A percentile compares a stretch with the other conserved stretches of the same genome.
phyloP scores from a whole-genome alignment of 257 asterid species.

The Avicennia marina region DNA sequence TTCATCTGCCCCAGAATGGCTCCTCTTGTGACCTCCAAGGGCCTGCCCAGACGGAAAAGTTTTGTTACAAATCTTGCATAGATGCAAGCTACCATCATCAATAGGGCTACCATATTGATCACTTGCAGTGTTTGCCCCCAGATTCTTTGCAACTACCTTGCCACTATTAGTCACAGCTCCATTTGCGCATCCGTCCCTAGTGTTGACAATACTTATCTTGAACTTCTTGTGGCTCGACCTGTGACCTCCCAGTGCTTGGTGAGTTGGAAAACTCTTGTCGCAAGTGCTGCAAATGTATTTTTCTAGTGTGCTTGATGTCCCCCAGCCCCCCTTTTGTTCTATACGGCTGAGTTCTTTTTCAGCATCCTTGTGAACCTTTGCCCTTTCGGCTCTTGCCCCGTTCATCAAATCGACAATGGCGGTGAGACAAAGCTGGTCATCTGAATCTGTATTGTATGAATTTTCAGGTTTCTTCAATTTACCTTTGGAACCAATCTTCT shows the following conservation, averaged over 20 bases:
- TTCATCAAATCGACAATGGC: neutral
- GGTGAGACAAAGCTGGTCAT: neutral
- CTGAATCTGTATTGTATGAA: neutral
- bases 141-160: neutral
- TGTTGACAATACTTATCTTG: slow-evolving; percentile 23
- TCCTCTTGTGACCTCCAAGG: slow-evolving; percentile 38
- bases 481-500: no score
- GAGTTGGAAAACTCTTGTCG: slow-evolving; percentile 17
- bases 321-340: neutral
- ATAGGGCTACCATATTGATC: neutral
- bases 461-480: no score
- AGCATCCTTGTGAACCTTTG: no score
- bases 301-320: neutral
- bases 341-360: neutral
- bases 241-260: slow-evolving; percentile 64
- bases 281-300: slow-evolving; percentile 31
- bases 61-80: slow-evolving; percentile 25
- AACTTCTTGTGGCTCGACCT: slow-evolving; percentile 51
- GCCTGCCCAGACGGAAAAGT: slow-evolving; percentile 26
- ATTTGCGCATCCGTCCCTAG: slow-evolving; percentile 6
- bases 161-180: no score
- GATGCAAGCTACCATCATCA: neutral
- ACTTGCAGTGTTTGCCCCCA: neutral
- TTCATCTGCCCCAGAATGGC: slow-evolving; percentile 6
- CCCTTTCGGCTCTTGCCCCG: neutral